Conservation (phyloP, 306 rosid species). For the Vigna unguiculata region DNA sequence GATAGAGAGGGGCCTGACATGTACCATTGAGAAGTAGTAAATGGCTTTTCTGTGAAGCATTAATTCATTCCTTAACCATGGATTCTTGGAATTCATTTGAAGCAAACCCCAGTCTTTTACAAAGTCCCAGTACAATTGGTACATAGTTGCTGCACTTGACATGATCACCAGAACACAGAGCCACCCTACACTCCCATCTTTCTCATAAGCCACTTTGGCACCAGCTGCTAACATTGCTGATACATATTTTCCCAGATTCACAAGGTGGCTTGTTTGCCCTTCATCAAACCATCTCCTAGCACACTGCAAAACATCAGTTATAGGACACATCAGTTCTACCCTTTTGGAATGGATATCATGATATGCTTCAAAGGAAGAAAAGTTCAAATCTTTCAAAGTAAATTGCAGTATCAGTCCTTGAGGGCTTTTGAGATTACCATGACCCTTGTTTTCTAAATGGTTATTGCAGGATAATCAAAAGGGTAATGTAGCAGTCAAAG, state of each 20-base stretch:
- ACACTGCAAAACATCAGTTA: conserved; percentile 61
- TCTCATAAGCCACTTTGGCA: conserved; percentile 92
- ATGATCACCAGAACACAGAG: conserved; percentile 84
- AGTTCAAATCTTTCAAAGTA: not conserved
- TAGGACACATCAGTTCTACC: conserved; percentile 20
- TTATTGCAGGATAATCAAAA: not conserved
- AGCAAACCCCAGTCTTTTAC: conserved; percentile 99
- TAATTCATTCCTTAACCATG: conserved; percentile 96
- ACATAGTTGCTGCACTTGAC: conserved; percentile 91
- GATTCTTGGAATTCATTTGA: conserved; percentile 91
- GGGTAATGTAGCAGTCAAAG: not conserved
- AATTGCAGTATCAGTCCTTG: not conserved
- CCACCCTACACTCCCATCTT: conserved; percentile 77
- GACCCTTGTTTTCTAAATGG: not conserved
- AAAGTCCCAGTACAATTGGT: conserved; percentile 99
- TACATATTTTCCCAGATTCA: conserved; percentile 92
- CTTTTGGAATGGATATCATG: not conserved
- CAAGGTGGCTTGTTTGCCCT: conserved; percentile 87
- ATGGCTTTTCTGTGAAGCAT: conserved; percentile 81
- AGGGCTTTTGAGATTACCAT: not conserved
- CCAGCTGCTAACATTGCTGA: conserved; percentile 99
- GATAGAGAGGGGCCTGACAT: conserved; percentile 40
- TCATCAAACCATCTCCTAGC: conserved; percentile 98
- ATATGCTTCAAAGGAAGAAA: conserved; percentile 1
- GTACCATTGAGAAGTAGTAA: conserved; percentile 97